Evolutionary conservation across 371 early-diverging fungal species (phyloP).

Genomic region (Synchytrium microbalum): DNA sequence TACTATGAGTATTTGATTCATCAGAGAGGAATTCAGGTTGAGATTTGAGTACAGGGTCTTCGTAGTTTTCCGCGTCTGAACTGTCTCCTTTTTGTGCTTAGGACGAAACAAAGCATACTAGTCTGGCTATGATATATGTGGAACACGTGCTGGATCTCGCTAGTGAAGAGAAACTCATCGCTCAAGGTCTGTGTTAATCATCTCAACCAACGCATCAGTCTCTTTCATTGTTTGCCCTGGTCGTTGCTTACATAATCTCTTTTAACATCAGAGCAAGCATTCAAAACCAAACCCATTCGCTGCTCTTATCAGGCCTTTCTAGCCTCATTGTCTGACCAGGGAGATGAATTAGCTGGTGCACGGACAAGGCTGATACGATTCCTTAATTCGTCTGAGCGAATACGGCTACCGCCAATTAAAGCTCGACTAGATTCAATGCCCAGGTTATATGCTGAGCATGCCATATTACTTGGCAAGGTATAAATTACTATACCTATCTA

Average conservation of each 20-base stretch:
- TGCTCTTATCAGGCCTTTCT: not conserved
- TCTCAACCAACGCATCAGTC: not conserved
- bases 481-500: not conserved
- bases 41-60: not conserved
- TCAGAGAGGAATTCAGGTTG: constrained; percentile 8
- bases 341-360: not conserved
- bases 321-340: not conserved
- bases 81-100: constrained; percentile 6
- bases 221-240: constrained; percentile 5
- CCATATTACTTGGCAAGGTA: not conserved
- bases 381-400: not conserved
- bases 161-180: constrained; percentile 16
- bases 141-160: constrained; percentile 32
- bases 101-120: constrained; percentile 39
- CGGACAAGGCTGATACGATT: not conserved
- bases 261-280: not conserved
- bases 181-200: constrained; percentile 20
- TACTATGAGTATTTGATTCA: constrained; percentile 52
- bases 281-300: not conserved
- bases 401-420: not conserved
- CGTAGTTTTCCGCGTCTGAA: constrained; percentile 5
- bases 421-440: not conserved
- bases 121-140: constrained; percentile 45
- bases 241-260: constrained; percentile 7
- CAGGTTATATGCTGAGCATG: not conserved